Base-by-base conservation (phyloP, 2,329 filamentous ascomycete genomes). In the Colletotrichum destructivum region DNA sequence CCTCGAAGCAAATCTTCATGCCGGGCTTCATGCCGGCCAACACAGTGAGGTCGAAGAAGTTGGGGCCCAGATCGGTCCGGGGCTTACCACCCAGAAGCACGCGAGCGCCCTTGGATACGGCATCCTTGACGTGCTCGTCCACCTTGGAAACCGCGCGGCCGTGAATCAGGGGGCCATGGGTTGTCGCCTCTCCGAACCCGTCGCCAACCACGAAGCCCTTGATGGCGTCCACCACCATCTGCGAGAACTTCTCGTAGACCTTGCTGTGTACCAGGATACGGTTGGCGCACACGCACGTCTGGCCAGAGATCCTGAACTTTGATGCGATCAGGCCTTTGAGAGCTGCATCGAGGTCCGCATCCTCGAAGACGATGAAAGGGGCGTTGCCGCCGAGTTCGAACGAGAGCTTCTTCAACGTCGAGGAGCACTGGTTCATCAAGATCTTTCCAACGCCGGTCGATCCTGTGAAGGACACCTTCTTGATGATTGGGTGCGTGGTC, bases 391-490 rank as follows among this genome's bases (percentile, higher is more conserved):
- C 91, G 13, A 90, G 90, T 80, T 92, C 90, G 13, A 92, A 84
- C 1, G 90, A 92, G 67, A 92, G 88, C 77, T 91, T 91, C 82
- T 92, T 92, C 76, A 90, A 82, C 72, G 85, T 93, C 0, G 87
- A 82, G 12, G 89, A 87, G 0, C 93, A 92, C 82, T 89, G 87
- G 79, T 93, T 93, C 92, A 95, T 94, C 75, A 95, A 93, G 62
- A 91, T 87, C 71, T 89, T 89, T 15, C 91, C 93, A 0, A 93
- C 95, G 2, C 84, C 84, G 0, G 93, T 95, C 9, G 90, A 93
- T 49, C 93, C 93, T 0, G 93, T 95, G 74, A 95, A 95, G 0
- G 93, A 92, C 72, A 96, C 86, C 84, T 95, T 95, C 77, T 94
- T 91, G n/a, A 96, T 87, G 51, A 88, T 87, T 40, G 89, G 82